Evolutionary conservation across 768 basidiomycete genomes (phyloP).

Genomic region (Boletus tomentosulus): DNA sequence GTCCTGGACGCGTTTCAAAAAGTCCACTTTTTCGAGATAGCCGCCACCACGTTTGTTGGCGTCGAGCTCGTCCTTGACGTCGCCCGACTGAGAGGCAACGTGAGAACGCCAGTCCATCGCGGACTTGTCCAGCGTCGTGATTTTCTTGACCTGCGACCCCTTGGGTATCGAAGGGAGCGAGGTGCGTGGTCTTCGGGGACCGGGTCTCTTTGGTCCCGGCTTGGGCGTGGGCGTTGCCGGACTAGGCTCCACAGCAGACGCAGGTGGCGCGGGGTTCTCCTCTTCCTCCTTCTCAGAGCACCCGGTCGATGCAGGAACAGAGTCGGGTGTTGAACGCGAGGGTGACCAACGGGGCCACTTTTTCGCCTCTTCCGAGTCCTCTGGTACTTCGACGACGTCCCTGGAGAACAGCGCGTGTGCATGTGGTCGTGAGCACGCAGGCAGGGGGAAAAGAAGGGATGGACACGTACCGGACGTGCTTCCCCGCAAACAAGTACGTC

Average conservation of each 20-base stretch:
- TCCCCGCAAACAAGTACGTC: conserved; percentile 71
- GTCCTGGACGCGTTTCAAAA: conserved; percentile 70
- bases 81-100: conserved; percentile 41
- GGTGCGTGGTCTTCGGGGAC: conserved; percentile 64
- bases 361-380: conserved; percentile 69
- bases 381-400: conserved; percentile 69
- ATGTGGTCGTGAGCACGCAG: too few relatives aligned
- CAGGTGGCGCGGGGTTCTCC: too few relatives aligned
- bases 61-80: conserved; percentile 60
- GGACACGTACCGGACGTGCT: conserved; percentile 59
- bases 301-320: too few relatives aligned
- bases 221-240: conserved; percentile 29
- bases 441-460: background rate
- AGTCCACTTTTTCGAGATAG: conserved; percentile 83
- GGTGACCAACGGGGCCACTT: conserved; percentile 61
- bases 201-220: too few relatives aligned
- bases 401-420: too few relatives aligned
- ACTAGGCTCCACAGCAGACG: background rate
- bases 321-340: too few relatives aligned
- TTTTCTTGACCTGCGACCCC: conserved; percentile 60
- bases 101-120: conserved; percentile 83
- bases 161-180: conserved; percentile 52
- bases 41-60: conserved; percentile 66
- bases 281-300: too few relatives aligned
- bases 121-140: conserved; percentile 82